A percentile compares a stretch with the other conserved stretches of the same genome.
Evolutionary conservation across 805 yeast species (phyloP).

Genomic region (Nakazawaea holstii): DNA sequence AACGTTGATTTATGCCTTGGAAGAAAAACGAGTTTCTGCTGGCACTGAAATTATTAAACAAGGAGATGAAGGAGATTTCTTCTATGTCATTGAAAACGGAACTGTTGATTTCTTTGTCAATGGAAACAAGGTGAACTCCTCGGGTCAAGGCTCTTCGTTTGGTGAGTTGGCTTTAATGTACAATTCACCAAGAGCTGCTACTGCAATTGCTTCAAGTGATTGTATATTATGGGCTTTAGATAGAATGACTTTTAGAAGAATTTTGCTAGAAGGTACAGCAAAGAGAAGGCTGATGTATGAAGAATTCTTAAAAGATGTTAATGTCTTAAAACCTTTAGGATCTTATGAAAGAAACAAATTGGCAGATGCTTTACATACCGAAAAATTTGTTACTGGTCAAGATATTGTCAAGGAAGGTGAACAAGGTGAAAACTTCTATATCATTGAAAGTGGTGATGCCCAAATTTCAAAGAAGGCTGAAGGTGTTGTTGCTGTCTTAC

Average conservation of each 20-base stretch:
- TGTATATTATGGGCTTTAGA: slow-evolving; percentile 88
- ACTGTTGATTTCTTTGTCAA: slow-evolving; percentile 75
- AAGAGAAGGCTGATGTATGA: slow-evolving; percentile 90
- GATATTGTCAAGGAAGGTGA: slow-evolving; percentile 85
- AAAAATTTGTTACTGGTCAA: slow-evolving; percentile 63
- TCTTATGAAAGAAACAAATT: slow-evolving; percentile 82
- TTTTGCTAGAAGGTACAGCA: slow-evolving; percentile 83
- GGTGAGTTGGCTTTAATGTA: slow-evolving; percentile 98
- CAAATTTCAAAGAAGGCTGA: slow-evolving; percentile 58
- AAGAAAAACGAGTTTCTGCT: slow-evolving; percentile 56
- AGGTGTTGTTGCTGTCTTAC: slow-evolving; percentile 55
- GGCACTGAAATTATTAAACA: slow-evolving; percentile 72
- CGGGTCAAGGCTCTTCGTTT: slow-evolving; percentile 86
- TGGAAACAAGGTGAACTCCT: slow-evolving; percentile 61
- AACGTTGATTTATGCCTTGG: slow-evolving; percentile 79
- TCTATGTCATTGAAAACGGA: slow-evolving; percentile 83
- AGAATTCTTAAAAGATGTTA: slow-evolving; percentile 79
- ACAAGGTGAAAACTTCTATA: slow-evolving; percentile 66
- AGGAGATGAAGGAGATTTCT: slow-evolving; percentile 93
- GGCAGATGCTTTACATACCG: slow-evolving; percentile 90
- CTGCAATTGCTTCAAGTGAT: slow-evolving; percentile 70
- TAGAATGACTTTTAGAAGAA: slow-evolving; percentile 87
- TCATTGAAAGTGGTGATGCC: slow-evolving; percentile 79
- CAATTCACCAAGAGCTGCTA: slow-evolving; percentile 96
- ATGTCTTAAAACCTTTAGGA: slow-evolving; percentile 67